phyloP scores from a whole-genome alignment of 2,329 filamentous ascomycete genomes.

The Didymella pinodella region DNA sequence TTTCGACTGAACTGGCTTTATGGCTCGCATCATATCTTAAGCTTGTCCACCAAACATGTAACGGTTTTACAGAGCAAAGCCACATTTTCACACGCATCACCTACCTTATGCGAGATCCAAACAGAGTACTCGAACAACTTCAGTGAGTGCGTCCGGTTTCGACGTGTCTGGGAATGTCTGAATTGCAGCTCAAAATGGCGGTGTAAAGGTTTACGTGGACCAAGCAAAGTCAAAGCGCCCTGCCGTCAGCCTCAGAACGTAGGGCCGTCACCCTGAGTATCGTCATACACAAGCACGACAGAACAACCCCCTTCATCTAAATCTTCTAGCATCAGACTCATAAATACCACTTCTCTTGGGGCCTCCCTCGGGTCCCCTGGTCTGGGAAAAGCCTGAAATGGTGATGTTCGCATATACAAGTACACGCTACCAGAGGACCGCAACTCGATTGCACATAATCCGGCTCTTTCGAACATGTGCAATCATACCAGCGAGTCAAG shows the following conservation, averaged over 20 bases:
- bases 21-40: neutral
- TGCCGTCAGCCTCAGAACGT: conserved; percentile 19
- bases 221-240: conserved; percentile 14
- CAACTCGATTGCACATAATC: neutral
- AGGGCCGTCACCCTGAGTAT: conserved; percentile 6
- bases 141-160: neutral
- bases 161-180: neutral
- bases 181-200: conserved; percentile 9
- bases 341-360: neutral
- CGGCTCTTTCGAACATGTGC: neutral
- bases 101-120: neutral
- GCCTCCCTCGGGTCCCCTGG: neutral
- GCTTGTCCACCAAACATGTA: neutral
- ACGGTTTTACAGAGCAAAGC: neutral
- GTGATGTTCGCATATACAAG: neutral
- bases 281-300: conserved; percentile 12
- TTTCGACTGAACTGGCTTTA: neutral
- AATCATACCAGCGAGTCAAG: neutral
- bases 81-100: neutral
- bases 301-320: neutral
- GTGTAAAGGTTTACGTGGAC: conserved; percentile 21
- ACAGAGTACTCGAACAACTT: neutral
- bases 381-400: neutral
- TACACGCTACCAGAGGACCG: neutral
- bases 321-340: neutral